Base-by-base conservation (phyloP, 2,329 filamentous ascomycete species). In the Hymenoscyphus fraxineus region DNA sequence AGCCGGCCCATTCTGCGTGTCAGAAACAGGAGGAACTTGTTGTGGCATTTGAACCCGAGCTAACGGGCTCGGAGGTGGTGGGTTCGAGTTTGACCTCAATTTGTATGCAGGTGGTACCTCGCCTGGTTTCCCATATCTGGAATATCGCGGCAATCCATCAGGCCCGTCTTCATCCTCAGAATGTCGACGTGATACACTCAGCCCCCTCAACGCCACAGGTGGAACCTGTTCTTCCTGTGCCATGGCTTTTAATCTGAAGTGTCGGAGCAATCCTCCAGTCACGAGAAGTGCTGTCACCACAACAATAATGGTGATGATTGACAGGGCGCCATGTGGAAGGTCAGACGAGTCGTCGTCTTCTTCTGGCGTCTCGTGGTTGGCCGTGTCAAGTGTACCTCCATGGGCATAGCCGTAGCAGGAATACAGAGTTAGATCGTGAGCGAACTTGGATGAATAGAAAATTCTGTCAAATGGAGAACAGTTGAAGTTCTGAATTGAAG, bases 141-240 rank as follows among this genome's bases (percentile, higher is more conserved):
- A 27, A 59, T 67, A 67, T 44, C 44, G 51, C 41, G 65, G 65
- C 15, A 65, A 40, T 16, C 35, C 32, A n/a, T 64, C 62, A 40
- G 60, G 55, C 1, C 60, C 57, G 27, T 60, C 55, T 13, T 39
- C 58, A 22, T 31, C 58, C 59, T 66, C 63, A 19, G 31, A 10
- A 4, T 38, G n/a, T 2, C 3, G 12, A 13, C n/a, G n/a, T 44
- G 16, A 35, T 2, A 59, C 6, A 44, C 27, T 35, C 7, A 51
- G 31, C 15, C 35, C 60, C 38, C 38, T 13, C 40, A 27, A 7
- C 62, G 3, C 12, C 15, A 35, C 39, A 9, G 31, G 58, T 6
- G 38, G 51, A 54, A 22, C 47, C 2, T 31, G n/a, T 56, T 15
- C 27, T n/a, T 27, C 9, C 12, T 22, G 32, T 16, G 31, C 41